Evolutionary conservation across 2,329 filamentous ascomycete genomes (phyloP), one percentile per base, ranked within the genome.

Genomic region (Calcarisporium arbuscula): DNA sequence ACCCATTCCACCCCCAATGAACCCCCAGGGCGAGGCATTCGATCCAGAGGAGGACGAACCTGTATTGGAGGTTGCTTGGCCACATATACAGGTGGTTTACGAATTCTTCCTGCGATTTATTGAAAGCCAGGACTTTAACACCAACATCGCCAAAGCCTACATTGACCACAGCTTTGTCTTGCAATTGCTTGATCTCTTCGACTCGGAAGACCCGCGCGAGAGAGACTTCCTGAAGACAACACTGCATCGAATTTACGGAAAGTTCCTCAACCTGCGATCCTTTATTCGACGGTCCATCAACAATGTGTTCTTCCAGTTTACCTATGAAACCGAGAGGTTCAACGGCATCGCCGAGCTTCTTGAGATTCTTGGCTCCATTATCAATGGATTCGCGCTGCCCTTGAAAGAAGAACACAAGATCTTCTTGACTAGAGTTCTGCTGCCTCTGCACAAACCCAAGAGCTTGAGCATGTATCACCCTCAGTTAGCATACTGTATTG

Each of bases 251-350:
- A 98, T 98, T 57, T 98, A 98, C 57, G 92, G 92, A 54, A 98
- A 98, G 67, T 98, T 98, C 64, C 74, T 98, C 51, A 98, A 98
- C 60, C 72, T 98, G 43, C 82, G 92, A 41, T 96, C 92, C 19
- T 98, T 94, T 61, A 98, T 98, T 55, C 78, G 92, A 55, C 80
- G 92, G 51, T 98, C 92, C 37, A 98, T 98, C 74, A 98, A 98
- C 77, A 96, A 98, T 54, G 92, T 98, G 51, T 98, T 98, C 68
- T 98, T 98, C 74, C 92, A 98, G 57, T 98, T 98, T 61, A 89
- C 88, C 41, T 98, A 98, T 59, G 92, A 98, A 64, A 98, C 92
- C 5, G 92, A 98, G 62, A 78, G 92, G 39, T 96, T 98, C 68
- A 98, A 98, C 52, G 92, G 92, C 35, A 95, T 98, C 53, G 92